A percentile compares a stretch with the other conserved stretches of the same genome.
phyloP scores from a whole-genome alignment of 805 yeast species.

The Limtongia smithiae region DNA sequence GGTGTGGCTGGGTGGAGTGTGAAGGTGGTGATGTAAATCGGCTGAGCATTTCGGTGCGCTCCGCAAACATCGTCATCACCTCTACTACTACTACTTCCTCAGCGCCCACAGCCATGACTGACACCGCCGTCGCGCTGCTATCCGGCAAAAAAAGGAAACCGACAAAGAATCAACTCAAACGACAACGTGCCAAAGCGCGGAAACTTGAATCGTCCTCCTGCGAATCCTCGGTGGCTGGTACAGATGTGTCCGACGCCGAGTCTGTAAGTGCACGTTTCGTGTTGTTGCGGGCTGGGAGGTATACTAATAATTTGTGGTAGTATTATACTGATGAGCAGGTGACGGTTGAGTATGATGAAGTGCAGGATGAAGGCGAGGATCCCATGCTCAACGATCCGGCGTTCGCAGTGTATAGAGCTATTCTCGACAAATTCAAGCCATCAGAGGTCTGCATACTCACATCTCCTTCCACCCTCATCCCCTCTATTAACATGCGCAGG shows the following conservation, averaged over 20 bases:
- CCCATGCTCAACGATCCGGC: slow-evolving; percentile 34
- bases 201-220: slow-evolving; percentile 13
- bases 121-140: too few species aligned
- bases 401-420: slow-evolving; percentile 38
- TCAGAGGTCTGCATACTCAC: slow-evolving; percentile 17
- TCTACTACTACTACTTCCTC: too few species aligned
- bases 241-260: slow-evolving; percentile 5
- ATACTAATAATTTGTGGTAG: background rate
- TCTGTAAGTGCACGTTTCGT: slow-evolving; percentile 4
- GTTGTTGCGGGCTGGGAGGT: background rate
- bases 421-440: slow-evolving; percentile 40
- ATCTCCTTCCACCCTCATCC: background rate
- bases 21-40: too few species aligned
- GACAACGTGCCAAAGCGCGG: slow-evolving; percentile 19
- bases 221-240: slow-evolving; percentile 9
- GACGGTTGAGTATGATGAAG: slow-evolving; percentile 8
- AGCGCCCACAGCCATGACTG: background rate
- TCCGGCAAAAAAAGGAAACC: slow-evolving; percentile 10
- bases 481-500: slow-evolving; percentile 3
- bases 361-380: slow-evolving; percentile 7
- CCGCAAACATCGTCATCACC: too few species aligned
- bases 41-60: too few species aligned
- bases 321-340: background rate
- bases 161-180: slow-evolving; percentile 22
- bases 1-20: too few species aligned